These are phyloP conservation scores for Boletus fagicola DNA, from an alignment of 768 basidiomycete genomes.

Conservation along the genomic window DNA sequence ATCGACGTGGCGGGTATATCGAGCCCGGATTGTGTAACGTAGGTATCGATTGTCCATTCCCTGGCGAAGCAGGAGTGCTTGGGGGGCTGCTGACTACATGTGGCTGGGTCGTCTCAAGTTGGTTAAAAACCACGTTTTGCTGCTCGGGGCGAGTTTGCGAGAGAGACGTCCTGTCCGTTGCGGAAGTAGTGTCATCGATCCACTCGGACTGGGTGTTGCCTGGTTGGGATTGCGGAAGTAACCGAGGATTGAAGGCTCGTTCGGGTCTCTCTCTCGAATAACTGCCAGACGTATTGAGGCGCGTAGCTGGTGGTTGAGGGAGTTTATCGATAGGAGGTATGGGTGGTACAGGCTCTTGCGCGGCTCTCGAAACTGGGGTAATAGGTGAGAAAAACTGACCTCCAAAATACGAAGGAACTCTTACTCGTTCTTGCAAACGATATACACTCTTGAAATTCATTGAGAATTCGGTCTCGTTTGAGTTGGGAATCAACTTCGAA, in stretches of 20 bases:
- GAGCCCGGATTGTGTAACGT: constrained; percentile 19
- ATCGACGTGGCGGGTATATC: constrained; percentile 24
- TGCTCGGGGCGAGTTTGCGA: constrained; percentile 7
- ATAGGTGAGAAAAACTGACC: constrained; percentile 6
- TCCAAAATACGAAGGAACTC: constrained; percentile 26
- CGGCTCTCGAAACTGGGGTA: constrained; percentile 50
- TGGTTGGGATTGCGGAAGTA: constrained; percentile 4
- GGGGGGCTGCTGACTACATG: not conserved
- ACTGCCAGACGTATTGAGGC: not conserved
- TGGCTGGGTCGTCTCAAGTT: constrained; percentile 5
- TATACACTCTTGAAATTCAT: constrained; percentile 80
- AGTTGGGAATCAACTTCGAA: constrained; percentile 59
- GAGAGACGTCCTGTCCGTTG: not conserved
- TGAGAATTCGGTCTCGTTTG: constrained; percentile 59
- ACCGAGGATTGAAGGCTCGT: constrained; percentile 22
- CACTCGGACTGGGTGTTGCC: not conserved
- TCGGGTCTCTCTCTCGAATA: constrained; percentile 19
- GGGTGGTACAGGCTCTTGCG: constrained; percentile 68
- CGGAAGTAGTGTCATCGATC: not conserved
- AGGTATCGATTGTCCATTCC: constrained; percentile 18
- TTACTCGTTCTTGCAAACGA: constrained; percentile 73
- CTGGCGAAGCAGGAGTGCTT: constrained; percentile 5
- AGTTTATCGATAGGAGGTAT: constrained; percentile 47
- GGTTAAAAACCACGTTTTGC: constrained; percentile 1
- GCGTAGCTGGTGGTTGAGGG: constrained; percentile 26